Evolutionary conservation across 139 green algal genomes (phyloP).

Genomic region (Chlorokybus atmophyticus): DNA sequence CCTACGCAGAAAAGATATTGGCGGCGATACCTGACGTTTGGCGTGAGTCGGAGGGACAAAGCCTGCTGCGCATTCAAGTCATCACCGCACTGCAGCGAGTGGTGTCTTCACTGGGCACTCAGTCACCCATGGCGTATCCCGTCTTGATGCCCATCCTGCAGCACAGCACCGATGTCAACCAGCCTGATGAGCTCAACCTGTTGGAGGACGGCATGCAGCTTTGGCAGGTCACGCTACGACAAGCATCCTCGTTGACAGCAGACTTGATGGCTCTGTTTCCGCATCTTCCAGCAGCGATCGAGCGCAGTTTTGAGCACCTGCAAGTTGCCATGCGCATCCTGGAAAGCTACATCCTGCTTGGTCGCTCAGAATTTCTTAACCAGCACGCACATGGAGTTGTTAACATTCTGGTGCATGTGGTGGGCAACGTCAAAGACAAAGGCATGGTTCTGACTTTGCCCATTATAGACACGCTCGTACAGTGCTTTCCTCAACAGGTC

Average conservation of each 20-base stretch:
- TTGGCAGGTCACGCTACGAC: slow-evolving; percentile 68
- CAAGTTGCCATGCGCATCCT: slow-evolving; percentile 33
- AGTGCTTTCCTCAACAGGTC: no score
- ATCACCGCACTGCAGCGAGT: slow-evolving; percentile 29
- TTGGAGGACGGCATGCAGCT: slow-evolving; percentile 77
- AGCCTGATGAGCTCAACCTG: slow-evolving; percentile 64
- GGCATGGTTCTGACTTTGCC: slow-evolving; percentile 21
- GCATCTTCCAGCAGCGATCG: slow-evolving; percentile 42
- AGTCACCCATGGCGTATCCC: slow-evolving; percentile 21
- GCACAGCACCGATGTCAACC: slow-evolving; percentile 42
- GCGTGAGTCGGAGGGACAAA: slow-evolving; percentile 27
- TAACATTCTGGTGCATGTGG: slow-evolving; percentile 30
- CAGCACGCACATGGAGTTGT: slow-evolving; percentile 38
- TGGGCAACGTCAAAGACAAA: slow-evolving; percentile 50
- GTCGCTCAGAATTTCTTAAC: slow-evolving; percentile 47
- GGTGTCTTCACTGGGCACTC: slow-evolving; percentile 15
- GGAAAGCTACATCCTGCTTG: slow-evolving; percentile 49
- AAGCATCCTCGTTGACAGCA: slow-evolving; percentile 41
- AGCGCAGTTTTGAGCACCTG: slow-evolving; percentile 52
- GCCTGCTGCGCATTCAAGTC: slow-evolving; percentile 30
- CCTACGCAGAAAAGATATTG: slow-evolving; percentile 25
- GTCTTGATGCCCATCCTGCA: slow-evolving; percentile 29
- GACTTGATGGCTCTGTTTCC: slow-evolving; percentile 49
- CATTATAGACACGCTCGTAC: slow-evolving; percentile 28
- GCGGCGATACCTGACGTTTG: slow-evolving; percentile 22